Evolutionary conservation across 73 alveolate species (phyloP).

Genomic region (Tetrahymena elliotti): DNA sequence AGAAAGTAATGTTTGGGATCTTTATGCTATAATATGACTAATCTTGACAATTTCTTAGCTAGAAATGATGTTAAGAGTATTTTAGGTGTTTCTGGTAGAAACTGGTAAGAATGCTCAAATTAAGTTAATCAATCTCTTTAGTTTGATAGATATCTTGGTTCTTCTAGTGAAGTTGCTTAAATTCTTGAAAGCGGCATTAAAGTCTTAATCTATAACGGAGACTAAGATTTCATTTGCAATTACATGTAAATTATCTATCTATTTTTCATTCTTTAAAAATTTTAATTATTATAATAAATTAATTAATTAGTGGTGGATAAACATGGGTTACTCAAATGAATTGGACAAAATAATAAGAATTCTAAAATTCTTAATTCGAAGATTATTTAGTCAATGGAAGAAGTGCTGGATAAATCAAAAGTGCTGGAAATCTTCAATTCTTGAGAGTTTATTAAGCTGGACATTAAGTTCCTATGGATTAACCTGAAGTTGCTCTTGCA

Average conservation of each 20-base stretch:
- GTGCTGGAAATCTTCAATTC: neutral
- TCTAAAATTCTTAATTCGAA: slow-evolving; percentile 35
- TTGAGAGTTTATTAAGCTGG: slow-evolving; percentile 75
- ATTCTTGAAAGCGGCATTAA: slow-evolving; percentile 38
- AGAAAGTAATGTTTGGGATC: slow-evolving; percentile 44
- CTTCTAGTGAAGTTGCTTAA: slow-evolving; percentile 34
- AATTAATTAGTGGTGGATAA: neutral
- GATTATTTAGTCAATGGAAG: slow-evolving; percentile 10
- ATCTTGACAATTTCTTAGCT: slow-evolving; percentile 27
- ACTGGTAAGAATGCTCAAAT: slow-evolving; percentile 46
- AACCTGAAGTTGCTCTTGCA: slow-evolving; percentile 63
- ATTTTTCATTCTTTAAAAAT: neutral
- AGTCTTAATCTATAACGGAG: slow-evolving; percentile 53
- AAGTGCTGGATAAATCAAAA: neutral
- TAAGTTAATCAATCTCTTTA: slow-evolving; percentile 42
- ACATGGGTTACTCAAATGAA: slow-evolving; percentile 31
- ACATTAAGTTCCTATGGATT: slow-evolving; percentile 89
- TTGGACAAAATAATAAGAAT: slow-evolving; percentile 29
- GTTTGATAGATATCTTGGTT: slow-evolving; percentile 45
- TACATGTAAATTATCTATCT: slow-evolving; percentile 30
- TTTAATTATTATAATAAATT: neutral
- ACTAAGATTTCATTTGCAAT: slow-evolving; percentile 58
- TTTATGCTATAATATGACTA: slow-evolving; percentile 37
- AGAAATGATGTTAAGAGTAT: slow-evolving; percentile 14
- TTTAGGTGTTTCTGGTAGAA: slow-evolving; percentile 45